Conservation (phyloP, 148 eudicot species). For the Diospyros lotus region DNA sequence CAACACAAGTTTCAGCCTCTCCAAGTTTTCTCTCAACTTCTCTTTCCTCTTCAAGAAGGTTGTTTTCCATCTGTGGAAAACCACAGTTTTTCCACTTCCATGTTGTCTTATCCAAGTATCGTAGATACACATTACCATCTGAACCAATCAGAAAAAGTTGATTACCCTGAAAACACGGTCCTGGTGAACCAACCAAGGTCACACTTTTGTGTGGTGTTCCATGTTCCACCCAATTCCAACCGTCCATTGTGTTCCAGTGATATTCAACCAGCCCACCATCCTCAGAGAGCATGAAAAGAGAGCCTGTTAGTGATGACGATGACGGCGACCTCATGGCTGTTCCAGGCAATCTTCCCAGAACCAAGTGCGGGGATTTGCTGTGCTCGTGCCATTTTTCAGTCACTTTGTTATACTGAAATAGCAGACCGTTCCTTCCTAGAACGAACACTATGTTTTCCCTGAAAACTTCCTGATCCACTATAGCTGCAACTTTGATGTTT, state of each 20-base stretch:
- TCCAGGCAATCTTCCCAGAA: constrained; percentile 62
- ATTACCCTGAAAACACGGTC: constrained; percentile 52
- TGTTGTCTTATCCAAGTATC: constrained; percentile 43
- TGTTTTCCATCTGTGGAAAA: constrained; percentile 30
- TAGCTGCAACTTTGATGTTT: constrained; percentile 55
- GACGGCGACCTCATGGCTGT: constrained; percentile 57
- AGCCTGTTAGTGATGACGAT: constrained; percentile 41
- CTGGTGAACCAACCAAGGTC: constrained; percentile 55
- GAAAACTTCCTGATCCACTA: constrained; percentile 78
- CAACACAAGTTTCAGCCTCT: constrained; percentile 18
- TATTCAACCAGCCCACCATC: constrained; percentile 78
- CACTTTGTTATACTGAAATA: constrained; percentile 76
- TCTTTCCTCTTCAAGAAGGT: constrained; percentile 16
- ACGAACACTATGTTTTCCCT: constrained; percentile 70
- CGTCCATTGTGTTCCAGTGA: constrained; percentile 60
- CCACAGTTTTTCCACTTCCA: constrained; percentile 78
- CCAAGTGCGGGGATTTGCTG: constrained; percentile 68
- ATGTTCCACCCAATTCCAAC: constrained; percentile 88
- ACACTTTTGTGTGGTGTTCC: constrained; percentile 59
- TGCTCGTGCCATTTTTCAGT: constrained; percentile 81
- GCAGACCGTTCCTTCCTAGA: constrained; percentile 49
- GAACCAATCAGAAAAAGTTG: constrained; percentile 74
- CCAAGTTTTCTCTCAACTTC: constrained; percentile 7
- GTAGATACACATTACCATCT: constrained; percentile 60
- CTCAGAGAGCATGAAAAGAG: constrained; percentile 69